Conservation (phyloP, 1,284 basidiomycete species). For the Moesziomyces sp. region DNA sequence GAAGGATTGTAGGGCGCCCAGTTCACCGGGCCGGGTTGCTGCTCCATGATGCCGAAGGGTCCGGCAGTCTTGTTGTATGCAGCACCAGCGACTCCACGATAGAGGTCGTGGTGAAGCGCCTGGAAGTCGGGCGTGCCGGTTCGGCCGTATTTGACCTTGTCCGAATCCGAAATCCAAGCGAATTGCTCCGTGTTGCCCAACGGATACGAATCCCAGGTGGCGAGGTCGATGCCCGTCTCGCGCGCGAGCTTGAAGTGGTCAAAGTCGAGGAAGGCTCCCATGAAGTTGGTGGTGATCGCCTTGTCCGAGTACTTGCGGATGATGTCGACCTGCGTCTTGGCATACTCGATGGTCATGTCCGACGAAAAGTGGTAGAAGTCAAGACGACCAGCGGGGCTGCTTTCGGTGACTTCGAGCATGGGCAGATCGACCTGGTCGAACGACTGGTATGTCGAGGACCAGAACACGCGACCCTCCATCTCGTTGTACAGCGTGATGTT, state of each 20-base stretch:
- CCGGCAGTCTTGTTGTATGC: slow-evolving; percentile 41
- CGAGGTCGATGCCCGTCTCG: slow-evolving; percentile 35
- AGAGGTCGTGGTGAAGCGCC: slow-evolving; percentile 41
- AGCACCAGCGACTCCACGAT: slow-evolving; percentile 43
- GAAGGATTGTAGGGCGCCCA: slow-evolving; percentile 41
- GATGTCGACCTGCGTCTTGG: slow-evolving; percentile 39
- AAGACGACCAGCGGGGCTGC: slow-evolving; percentile 46
- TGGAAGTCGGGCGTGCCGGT: slow-evolving; percentile 48
- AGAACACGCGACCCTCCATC: slow-evolving; percentile 49
- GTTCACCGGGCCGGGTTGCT: slow-evolving; percentile 48
- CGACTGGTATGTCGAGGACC: slow-evolving; percentile 40
- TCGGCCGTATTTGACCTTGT: slow-evolving; percentile 43
- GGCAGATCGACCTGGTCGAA: slow-evolving; percentile 46
- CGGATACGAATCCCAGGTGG: slow-evolving; percentile 52
- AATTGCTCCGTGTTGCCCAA: slow-evolving; percentile 46
- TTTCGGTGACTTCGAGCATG: slow-evolving; percentile 46
- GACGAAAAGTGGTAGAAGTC: slow-evolving; percentile 49
- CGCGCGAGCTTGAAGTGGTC: slow-evolving; percentile 46
- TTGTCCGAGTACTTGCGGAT: slow-evolving; percentile 42
- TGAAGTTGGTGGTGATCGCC: slow-evolving; percentile 54
- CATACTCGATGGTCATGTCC: slow-evolving; percentile 47
- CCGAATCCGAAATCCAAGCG: slow-evolving; percentile 32
- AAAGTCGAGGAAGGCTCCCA: slow-evolving; percentile 47
- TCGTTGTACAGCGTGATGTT: slow-evolving; percentile 45
- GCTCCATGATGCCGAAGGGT: slow-evolving; percentile 50